Evolutionary conservation across 1,139 yeast species (phyloP).

Genomic region (Casaregolazyma suthepensis): DNA sequence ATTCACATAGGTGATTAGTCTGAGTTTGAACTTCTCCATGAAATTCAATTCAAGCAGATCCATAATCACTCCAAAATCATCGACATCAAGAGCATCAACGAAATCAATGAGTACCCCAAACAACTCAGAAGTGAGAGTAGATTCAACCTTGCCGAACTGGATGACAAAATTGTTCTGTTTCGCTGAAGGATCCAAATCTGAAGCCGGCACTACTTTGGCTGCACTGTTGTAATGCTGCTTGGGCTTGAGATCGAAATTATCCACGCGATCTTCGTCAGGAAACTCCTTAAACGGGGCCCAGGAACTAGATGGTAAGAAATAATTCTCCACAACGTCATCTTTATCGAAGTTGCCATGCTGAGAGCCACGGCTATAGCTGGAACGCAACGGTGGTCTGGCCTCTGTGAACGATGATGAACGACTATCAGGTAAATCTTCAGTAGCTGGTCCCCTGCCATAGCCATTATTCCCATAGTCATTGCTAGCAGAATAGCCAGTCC

Average conservation of each 20-base stretch:
- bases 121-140: slow-evolving; percentile 33
- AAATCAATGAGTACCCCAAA: slow-evolving; percentile 23
- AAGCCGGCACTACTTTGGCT: slow-evolving; percentile 41
- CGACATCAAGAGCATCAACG: slow-evolving; percentile 19
- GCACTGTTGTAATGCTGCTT: slow-evolving; percentile 38
- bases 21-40: slow-evolving; percentile 36
- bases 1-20: slow-evolving; percentile 33
- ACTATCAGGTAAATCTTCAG: not conserved
- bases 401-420: not conserved
- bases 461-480: not conserved
- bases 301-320: slow-evolving; percentile 23
- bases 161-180: slow-evolving; percentile 53
- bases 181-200: slow-evolving; percentile 38
- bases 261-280: slow-evolving; percentile 5
- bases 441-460: not conserved
- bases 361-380: not conserved
- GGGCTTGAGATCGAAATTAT: slow-evolving; percentile 26
- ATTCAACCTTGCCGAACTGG: slow-evolving; percentile 43
- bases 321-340: slow-evolving; percentile 5
- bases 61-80: slow-evolving; percentile 42
- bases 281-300: slow-evolving; percentile 19
- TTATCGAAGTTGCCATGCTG: not conserved
- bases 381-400: not conserved
- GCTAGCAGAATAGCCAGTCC: slow-evolving; percentile 12
- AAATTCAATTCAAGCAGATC: slow-evolving; percentile 64